These are phyloP conservation scores for Coniochaeta sp. DNA, from an alignment of 2,329 filamentous ascomycete species.

Conservation along the genomic window DNA sequence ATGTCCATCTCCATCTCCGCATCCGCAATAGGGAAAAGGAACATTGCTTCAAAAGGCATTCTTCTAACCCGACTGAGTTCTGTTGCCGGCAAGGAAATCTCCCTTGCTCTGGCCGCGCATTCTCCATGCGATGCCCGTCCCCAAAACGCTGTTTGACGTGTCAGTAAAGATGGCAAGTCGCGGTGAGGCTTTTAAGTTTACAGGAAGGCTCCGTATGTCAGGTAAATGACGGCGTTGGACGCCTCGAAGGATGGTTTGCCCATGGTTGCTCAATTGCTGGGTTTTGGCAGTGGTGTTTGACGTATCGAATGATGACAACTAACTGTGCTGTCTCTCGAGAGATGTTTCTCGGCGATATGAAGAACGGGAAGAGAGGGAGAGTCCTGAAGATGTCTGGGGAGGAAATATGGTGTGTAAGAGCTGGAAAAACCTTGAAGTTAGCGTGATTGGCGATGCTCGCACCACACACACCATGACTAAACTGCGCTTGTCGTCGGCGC, in stretches of 20 bases:
- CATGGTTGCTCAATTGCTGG: slow-evolving; percentile 40
- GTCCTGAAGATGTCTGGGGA: background rate
- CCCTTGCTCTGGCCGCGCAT: slow-evolving; percentile 58
- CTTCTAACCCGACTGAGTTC: slow-evolving; percentile 79
- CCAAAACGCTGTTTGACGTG: slow-evolving; percentile 46
- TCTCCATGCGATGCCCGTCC: slow-evolving; percentile 50
- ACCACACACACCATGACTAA: too few relatives aligned
- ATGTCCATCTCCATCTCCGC: background rate
- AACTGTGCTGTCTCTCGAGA: background rate
- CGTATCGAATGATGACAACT: background rate
- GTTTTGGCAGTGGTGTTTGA: background rate
- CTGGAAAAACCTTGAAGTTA: background rate
- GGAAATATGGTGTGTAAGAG: background rate
- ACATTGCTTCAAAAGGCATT: slow-evolving; percentile 7
- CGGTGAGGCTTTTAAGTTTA: slow-evolving; percentile 23
- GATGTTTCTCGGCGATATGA: background rate
- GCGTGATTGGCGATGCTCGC: background rate
- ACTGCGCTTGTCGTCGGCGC: too few relatives aligned
- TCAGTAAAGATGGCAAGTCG: background rate
- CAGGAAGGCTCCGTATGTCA: slow-evolving; percentile 74
- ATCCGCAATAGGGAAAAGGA: slow-evolving; percentile 5
- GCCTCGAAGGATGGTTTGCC: slow-evolving; percentile 67
- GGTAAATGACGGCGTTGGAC: slow-evolving; percentile 77
- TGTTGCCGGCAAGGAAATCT: slow-evolving; percentile 68
- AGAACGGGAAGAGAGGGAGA: background rate